Evolutionary conservation across 768 basidiomycete genomes (phyloP).

Genomic region (Trametes punicea): DNA sequence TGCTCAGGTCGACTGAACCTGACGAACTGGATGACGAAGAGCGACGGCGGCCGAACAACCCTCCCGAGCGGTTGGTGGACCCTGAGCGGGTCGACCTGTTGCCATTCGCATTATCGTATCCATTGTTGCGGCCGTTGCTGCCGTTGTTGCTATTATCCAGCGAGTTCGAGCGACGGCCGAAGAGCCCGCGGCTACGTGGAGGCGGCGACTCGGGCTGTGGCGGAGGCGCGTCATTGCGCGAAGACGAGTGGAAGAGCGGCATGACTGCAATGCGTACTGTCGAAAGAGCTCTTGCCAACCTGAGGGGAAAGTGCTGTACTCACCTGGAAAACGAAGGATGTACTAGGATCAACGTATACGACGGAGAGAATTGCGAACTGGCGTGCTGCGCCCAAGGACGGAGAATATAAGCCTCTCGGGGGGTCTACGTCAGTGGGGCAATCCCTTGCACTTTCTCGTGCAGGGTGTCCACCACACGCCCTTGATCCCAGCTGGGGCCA

Average conservation of each 20-base stretch:
- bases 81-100: background rate
- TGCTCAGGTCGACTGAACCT: slow-evolving; percentile 18
- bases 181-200: slow-evolving; percentile 23
- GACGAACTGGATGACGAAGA: slow-evolving; percentile 22
- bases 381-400: background rate
- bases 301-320: background rate
- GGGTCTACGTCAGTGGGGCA: slow-evolving; percentile 11
- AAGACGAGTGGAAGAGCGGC: slow-evolving; percentile 29
- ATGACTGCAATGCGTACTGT: slow-evolving; percentile 14
- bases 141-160: background rate
- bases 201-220: slow-evolving; percentile 19
- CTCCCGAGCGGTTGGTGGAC: slow-evolving; percentile 18
- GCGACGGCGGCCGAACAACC: slow-evolving; percentile 28
- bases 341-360: no score
- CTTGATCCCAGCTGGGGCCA: background rate
- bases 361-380: no score
- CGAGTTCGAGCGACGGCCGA: slow-evolving; percentile 24
- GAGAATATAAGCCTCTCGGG: background rate
- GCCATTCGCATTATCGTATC: background rate
- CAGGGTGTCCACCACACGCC: slow-evolving; percentile 3
- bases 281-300: background rate
- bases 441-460: background rate
- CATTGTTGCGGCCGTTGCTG: slow-evolving; percentile 1
- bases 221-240: slow-evolving; percentile 10
- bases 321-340: background rate